phyloP scores from a whole-genome alignment of 2,329 filamentous ascomycete species.

The Rhexocercosporidium sp. region DNA sequence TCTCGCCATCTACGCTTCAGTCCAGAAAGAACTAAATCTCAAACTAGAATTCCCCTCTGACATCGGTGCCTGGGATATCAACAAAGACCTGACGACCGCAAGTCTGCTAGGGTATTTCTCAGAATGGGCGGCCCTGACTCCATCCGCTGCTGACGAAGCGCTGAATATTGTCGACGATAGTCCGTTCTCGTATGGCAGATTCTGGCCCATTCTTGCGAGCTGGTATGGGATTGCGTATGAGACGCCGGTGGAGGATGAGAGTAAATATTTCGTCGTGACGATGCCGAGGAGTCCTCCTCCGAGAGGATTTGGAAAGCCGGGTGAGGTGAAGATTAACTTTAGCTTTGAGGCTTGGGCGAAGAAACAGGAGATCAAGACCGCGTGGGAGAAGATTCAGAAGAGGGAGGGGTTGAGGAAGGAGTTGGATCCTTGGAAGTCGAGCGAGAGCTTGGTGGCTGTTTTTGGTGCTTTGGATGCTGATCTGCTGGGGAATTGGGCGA shows the following conservation, averaged over 20 bases:
- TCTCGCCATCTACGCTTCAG: slow-evolving; percentile 34
- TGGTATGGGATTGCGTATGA: slow-evolving; percentile 35
- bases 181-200: slow-evolving; percentile 45
- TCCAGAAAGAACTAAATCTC: slow-evolving; percentile 42
- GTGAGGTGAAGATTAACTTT: slow-evolving; percentile 13
- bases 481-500: slow-evolving; percentile 19
- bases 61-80: slow-evolving; percentile 22
- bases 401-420: not conserved
- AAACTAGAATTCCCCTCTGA: slow-evolving; percentile 44
- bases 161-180: slow-evolving; percentile 50
- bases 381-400: slow-evolving; percentile 24
- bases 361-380: slow-evolving; percentile 11
- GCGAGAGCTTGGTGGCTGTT: slow-evolving; percentile 14
- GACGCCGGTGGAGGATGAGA: slow-evolving; percentile 23
- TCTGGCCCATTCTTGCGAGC: slow-evolving; percentile 48
- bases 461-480: slow-evolving; percentile 28
- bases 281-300: slow-evolving; percentile 20
- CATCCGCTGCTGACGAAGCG: slow-evolving; percentile 42
- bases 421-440: not conserved
- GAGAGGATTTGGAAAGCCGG: slow-evolving; percentile 23
- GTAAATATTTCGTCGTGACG: slow-evolving; percentile 18
- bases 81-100: slow-evolving; percentile 21
- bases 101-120: slow-evolving; percentile 20
- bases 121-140: slow-evolving; percentile 28
- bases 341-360: slow-evolving; percentile 24